Evolutionary conservation across 495 filamentous ascomycete genomes (phyloP), one percentile per base, ranked within the genome.

Genomic region (Aspergillus heteromorphus): DNA sequence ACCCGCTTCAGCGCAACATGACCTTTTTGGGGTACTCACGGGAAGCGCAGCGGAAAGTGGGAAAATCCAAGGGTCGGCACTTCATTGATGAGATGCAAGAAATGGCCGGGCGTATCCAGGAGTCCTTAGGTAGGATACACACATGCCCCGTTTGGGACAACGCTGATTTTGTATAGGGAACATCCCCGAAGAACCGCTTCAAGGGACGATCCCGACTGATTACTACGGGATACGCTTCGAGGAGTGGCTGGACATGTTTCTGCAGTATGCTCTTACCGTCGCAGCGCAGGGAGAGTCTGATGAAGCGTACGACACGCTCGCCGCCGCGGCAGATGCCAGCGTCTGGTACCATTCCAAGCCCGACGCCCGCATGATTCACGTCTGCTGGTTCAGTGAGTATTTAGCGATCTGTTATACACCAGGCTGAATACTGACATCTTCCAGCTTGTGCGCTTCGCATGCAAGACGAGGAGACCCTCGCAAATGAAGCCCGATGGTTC

Each of bases 201-300:
- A 65, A 29, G 66, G 58, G 16, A 64, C 61, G 18, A 76, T 82
- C 43, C 87, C 82, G 30, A 74, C 74, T 40, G 79, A 83, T 13
- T 95, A 93, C 65, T 83, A 88, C 53, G 88, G 86, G 6, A 88
- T 97, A 40, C 61, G 81, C 0, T 95, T 96, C 61, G 75, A 83
- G 45, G 75, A 81, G 23, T 98, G 93, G 93, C 80, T 96, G 4
- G 87, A 95, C 52, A 79, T 95, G n/a, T 95, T 97, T 65, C 79
- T 91, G 41, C 83, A 91, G 60, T 95, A 93, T 64, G 87, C 89
- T 10, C 76, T 96, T 31, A 71, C 80, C 14, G 79, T 89, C 2
- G 86, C 91, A 17, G 79, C 82, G 40, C 68, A 71, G 38, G 74
- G 72, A 16, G 73, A 85, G 25, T 59, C 70, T 8, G 76, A 82